Base-by-base conservation (phyloP, 345 rosid genomes). In the Citrus mangshanensis region DNA sequence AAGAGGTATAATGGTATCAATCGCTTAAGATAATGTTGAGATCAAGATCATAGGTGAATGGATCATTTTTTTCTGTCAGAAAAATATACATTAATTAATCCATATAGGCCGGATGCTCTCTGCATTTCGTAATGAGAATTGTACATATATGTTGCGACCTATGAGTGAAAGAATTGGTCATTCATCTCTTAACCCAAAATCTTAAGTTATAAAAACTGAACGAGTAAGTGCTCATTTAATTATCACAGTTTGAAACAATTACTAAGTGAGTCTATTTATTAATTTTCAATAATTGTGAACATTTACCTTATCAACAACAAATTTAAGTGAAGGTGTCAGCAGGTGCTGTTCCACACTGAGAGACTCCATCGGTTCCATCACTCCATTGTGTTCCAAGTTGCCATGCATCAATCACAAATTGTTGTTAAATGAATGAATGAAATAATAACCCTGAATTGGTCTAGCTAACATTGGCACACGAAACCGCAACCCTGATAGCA, bases 321-420 rank as follows among this genome's bases (percentile, higher is more conserved):
- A 37, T 38, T 35, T 83, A 81, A 7, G 51, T 79, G 85, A 87
- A 86, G n/a, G 88, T 84, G 35, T 86, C 89, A 28, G 90, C 83
- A 3, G 89, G 80, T 40, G 84, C 21, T 42, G 86, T 72, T 5
- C 83, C 88, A 59, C 92, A 89, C 18, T 87, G 88, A 6, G 88
- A 74, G 13, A 34, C 74, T 0, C 78, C 83, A 74, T 81, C 89
- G 1, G 84, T 83, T 46, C 87, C 87, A 64, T 89, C 92, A 76
- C 83, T 86, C 85, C 90, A 87, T 0, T 81, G 87, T 1, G 84
- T 81, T 70, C 89, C 89, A 28, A 83, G 77, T 88, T 89, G 71
- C 54, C 42, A 25, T 46, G 40, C 40, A 7, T 37, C 1, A 58
- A 9, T 6, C 7, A 19, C 16, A 35, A 16, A 49, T 40, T 22